A percentile compares a stretch with the other conserved stretches of the same genome.
These are phyloP conservation scores for Phytophthora cajani DNA, from an alignment of 352 stramenopile species.

Conservation along the genomic window DNA sequence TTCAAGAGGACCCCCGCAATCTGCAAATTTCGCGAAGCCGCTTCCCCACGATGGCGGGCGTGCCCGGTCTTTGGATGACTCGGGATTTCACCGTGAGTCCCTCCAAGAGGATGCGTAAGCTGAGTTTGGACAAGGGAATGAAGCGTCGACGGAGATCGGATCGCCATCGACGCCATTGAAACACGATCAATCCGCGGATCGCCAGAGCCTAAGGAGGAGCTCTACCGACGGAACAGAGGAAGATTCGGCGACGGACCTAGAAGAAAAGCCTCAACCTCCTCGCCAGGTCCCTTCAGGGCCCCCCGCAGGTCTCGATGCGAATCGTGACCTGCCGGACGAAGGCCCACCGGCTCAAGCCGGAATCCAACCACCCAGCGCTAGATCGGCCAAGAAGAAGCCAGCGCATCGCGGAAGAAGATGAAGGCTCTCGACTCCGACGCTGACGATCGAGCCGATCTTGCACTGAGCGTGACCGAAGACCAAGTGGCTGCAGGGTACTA, in stretches of 20 bases:
- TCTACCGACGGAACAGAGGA: conserved; percentile 1
- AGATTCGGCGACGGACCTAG: background rate
- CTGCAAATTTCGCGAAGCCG: too few species aligned
- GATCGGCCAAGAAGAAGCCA: background rate
- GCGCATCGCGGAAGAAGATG: background rate
- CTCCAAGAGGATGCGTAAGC: too few species aligned
- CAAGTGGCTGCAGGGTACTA: background rate
- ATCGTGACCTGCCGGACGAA: background rate
- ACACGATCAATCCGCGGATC: background rate
- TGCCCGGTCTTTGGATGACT: too few species aligned
- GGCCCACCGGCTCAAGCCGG: background rate
- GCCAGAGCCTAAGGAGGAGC: background rate
- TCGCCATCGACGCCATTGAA: background rate
- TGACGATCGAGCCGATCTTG: background rate
- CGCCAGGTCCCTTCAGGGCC: background rate
- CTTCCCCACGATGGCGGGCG: too few species aligned
- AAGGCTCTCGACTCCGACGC: background rate
- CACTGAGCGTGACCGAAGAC: background rate
- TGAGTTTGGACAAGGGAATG: too few species aligned
- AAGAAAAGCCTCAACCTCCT: background rate
- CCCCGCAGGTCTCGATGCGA: background rate
- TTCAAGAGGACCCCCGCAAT: too few species aligned
- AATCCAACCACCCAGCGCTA: background rate
- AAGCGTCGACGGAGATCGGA: background rate
- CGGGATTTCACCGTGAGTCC: too few species aligned